Base-by-base conservation (phyloP, 805 yeast genomes). In the Jamesozyma hellenica region DNA sequence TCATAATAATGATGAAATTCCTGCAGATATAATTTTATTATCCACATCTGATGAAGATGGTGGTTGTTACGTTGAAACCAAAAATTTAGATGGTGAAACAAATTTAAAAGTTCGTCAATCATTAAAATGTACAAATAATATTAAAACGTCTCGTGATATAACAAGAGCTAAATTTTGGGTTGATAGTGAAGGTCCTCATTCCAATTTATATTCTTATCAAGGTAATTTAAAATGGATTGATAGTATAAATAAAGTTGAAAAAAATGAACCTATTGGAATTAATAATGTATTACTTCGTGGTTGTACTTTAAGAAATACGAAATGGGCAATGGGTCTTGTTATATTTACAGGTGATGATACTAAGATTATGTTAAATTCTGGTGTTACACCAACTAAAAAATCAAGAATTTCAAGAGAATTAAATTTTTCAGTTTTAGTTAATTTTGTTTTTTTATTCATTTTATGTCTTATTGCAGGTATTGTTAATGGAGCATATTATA, bases 101-200 rank as follows among this genome's bases (percentile, higher is more conserved):
- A 83, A 82, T 50, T 64, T 83, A 59, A 83, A 83, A 60, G 79
- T 79, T 28, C 79, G 79, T 53, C 85, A 79, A 56, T 77, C 88
- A 3, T 59, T 83, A 49, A 77, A 80, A 53, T 75, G 78, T 50
- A 71, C 80, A 21, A 63, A 72, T 11, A 66, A 62, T 21, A 64
- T 73, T n/a, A 63, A 67, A 42, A 72, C 68, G 38, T 62, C 74
- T 1, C 60, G 66, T 39, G 79, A 75, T 50, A 56, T 74, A 25
- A 64, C 70, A 6, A 66, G 68, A 50, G 64, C 74, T 36, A 69
- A 68, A 47, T 81, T 81, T 49, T 73, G 79, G 72, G 61, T 83
- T 17, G 85, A 82, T 46, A 74, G 82, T 64, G 94, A 83, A 61
- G 90, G 88, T 12, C 94, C 94, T n/a, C 86, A 82, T 59, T 72